These are phyloP conservation scores for Phytophthora sp. DNA, from an alignment of 352 stramenopile genomes.

Conservation along the genomic window DNA sequence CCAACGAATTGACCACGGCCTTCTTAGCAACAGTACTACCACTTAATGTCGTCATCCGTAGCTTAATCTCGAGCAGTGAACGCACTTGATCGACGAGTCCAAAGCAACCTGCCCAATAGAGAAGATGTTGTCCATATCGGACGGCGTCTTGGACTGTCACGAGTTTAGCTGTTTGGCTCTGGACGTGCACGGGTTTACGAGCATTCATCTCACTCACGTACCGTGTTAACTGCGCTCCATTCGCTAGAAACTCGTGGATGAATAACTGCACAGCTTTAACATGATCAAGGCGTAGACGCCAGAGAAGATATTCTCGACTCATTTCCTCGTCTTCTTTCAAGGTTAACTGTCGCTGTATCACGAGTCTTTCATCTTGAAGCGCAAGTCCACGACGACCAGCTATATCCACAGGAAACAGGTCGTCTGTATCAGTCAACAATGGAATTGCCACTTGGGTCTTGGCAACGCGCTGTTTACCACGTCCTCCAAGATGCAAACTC, in stretches of 20 bases:
- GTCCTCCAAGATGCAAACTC: constrained; percentile 4
- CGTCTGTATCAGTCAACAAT: constrained; percentile 57
- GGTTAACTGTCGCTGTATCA: constrained; percentile 26
- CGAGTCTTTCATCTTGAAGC: constrained; percentile 47
- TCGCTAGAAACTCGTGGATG: constrained; percentile 58
- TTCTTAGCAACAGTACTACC: constrained; percentile 4
- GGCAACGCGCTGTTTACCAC: constrained; percentile 15
- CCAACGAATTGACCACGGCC: constrained; percentile 10
- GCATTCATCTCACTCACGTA: constrained; percentile 76
- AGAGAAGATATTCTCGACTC: constrained; percentile 47
- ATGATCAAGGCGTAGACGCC: constrained; percentile 71
- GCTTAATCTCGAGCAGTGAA: constrained; percentile 42
- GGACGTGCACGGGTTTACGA: constrained; percentile 41
- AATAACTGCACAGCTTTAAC: constrained; percentile 54
- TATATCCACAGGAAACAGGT: constrained; percentile 70
- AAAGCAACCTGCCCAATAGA: constrained; percentile 81
- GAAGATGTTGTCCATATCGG: constrained; percentile 77
- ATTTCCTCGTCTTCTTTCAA: neutral
- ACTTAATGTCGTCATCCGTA: constrained; percentile 17
- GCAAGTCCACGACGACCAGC: constrained; percentile 61
- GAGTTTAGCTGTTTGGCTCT: constrained; percentile 23
- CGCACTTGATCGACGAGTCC: constrained; percentile 61
- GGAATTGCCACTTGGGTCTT: constrained; percentile 63
- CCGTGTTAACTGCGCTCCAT: constrained; percentile 40
- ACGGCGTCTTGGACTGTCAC: constrained; percentile 45